Evolutionary conservation across 805 yeast species (phyloP).

Genomic region (Candida nemodendra): DNA sequence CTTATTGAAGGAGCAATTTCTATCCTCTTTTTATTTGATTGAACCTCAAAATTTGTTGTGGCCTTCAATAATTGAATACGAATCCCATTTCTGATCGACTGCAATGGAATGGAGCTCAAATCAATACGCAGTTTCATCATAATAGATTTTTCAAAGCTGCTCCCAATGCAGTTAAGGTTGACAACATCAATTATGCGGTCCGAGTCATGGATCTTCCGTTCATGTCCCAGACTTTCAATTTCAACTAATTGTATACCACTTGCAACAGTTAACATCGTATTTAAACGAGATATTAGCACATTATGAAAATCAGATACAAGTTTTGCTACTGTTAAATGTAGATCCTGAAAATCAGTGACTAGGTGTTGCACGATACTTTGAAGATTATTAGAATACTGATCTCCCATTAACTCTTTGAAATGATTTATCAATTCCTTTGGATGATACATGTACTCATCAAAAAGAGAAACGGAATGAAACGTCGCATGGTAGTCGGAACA

Average conservation of each 20-base stretch:
- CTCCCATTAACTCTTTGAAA: conserved; percentile 12
- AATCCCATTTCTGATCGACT: conserved; percentile 15
- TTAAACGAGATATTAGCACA: conserved; percentile 18
- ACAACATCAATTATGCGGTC: conserved; percentile 1
- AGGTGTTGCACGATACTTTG: conserved; percentile 17
- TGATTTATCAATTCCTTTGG: conserved; percentile 22
- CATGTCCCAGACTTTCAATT: conserved; percentile 19
- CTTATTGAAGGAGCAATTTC: conserved; percentile 11
- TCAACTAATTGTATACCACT: conserved; percentile 20
- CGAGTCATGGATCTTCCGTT: conserved; percentile 3
- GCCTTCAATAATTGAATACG: conserved; percentile 13
- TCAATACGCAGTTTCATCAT: conserved; percentile 26
- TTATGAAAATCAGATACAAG: conserved; percentile 19
- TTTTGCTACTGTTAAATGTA: conserved; percentile 7
- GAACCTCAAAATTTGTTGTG: conserved; percentile 6
- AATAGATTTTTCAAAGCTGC: conserved; percentile 23
- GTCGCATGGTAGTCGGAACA: conserved; percentile 19
- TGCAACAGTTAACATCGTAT: conserved; percentile 13
- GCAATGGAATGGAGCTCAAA: conserved; percentile 13
- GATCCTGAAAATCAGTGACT: conserved; percentile 23
- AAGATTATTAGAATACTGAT: not conserved
- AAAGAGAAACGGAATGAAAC: conserved; percentile 24
- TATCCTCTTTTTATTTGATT: conserved; percentile 3
- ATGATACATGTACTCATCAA: conserved; percentile 28
- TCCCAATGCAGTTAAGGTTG: conserved; percentile 18